phyloP scores from a whole-genome alignment of 805 yeast species.

The Ogataea trehalophila region DNA sequence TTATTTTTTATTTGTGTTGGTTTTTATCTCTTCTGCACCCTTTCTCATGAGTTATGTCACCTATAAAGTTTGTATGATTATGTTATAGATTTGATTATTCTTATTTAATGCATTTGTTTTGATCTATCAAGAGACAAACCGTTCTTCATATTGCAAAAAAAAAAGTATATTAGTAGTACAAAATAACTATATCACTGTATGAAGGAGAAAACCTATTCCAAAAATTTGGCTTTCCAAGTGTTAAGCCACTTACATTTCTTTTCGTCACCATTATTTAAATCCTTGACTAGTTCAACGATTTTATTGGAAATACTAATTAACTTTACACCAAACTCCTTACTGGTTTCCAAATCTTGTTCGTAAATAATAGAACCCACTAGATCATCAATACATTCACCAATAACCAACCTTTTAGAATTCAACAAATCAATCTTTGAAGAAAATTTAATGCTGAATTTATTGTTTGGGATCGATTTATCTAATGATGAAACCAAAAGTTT shows the following conservation, averaged over 20 bases:
- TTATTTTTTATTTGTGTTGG: background rate
- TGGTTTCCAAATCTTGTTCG: conserved; percentile 38
- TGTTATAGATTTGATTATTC: background rate
- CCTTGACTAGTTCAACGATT: conserved; percentile 36
- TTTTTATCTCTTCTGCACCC: too few relatives aligned
- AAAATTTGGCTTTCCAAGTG: conserved; percentile 47
- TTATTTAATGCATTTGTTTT: too few relatives aligned
- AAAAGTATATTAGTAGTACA: too few relatives aligned
- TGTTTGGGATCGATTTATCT: conserved; percentile 49
- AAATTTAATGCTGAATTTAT: conserved; percentile 17
- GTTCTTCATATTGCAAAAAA: too few relatives aligned
- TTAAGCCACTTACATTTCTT: conserved; percentile 55
- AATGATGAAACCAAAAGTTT: conserved; percentile 56
- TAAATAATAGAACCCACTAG: conserved; percentile 52
- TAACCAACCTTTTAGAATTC: conserved; percentile 34
- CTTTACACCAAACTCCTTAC: conserved; percentile 10
- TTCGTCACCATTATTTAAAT: conserved; percentile 44
- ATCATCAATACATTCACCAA: conserved; percentile 51
- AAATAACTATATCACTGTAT: background rate
- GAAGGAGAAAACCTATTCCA: conserved; percentile 11
- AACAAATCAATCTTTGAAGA: conserved; percentile 47
- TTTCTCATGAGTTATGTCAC: too few relatives aligned
- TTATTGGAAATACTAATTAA: conserved; percentile 21
- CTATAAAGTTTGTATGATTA: too few relatives aligned
- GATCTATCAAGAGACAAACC: too few relatives aligned